A percentile compares a stretch with the other conserved stretches of the same genome.
Conservation (phyloP, 768 basidiomycete genomes). For the Coprinellus aureogranulatus region DNA sequence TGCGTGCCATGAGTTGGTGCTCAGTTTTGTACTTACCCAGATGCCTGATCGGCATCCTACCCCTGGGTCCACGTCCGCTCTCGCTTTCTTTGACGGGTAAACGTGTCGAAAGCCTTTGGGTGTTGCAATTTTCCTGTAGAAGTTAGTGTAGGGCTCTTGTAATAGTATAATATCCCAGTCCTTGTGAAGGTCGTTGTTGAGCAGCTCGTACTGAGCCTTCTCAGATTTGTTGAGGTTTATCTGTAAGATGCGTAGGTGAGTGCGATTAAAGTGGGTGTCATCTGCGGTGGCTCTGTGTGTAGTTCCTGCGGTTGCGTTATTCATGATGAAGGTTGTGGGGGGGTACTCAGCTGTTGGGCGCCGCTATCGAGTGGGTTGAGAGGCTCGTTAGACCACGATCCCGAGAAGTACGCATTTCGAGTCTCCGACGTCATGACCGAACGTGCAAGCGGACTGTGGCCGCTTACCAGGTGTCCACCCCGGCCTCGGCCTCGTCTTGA, state of each 20-base stretch:
- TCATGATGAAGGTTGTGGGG: too few relatives aligned
- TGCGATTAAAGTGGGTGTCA: background rate
- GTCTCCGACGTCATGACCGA: too few relatives aligned
- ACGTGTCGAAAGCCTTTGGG: constrained; percentile 15
- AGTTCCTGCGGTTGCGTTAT: background rate
- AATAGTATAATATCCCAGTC: constrained; percentile 33
- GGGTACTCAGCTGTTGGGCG: too few relatives aligned
- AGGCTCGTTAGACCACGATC: too few relatives aligned
- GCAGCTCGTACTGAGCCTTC: background rate
- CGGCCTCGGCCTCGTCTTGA: too few relatives aligned
- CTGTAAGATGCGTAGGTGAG: constrained; percentile 12
- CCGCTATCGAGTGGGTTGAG: too few relatives aligned
- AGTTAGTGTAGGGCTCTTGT: constrained; percentile 38
- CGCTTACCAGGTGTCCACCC: too few relatives aligned
- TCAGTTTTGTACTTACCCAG: constrained; percentile 13
- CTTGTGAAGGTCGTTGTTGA: background rate
- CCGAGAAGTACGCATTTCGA: too few relatives aligned
- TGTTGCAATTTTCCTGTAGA: constrained; percentile 12
- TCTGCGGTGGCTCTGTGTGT: background rate
- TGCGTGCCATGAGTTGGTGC: constrained; percentile 12
- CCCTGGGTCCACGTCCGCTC: background rate
- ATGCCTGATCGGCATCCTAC: constrained; percentile 17
- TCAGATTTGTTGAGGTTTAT: constrained; percentile 12
- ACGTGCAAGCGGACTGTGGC: too few relatives aligned
- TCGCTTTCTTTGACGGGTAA: constrained; percentile 12